Conservation (phyloP, 2,329 filamentous ascomycete species). For the Fusarium anguioides region DNA sequence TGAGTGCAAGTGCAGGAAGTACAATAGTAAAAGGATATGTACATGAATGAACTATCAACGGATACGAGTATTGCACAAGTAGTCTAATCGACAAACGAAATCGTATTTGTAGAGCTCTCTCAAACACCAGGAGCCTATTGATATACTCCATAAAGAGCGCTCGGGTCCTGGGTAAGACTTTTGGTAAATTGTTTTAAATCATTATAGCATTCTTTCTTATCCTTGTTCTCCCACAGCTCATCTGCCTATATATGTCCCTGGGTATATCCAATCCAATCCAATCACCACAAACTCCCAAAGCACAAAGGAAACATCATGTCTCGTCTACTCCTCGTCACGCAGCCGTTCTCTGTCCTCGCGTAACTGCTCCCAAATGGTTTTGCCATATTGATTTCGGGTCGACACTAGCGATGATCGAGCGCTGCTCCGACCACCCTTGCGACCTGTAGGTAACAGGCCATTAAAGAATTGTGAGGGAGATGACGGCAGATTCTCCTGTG, state of each 20-base stretch:
- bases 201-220: no score
- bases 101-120: background rate
- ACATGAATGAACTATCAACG: background rate
- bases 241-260: background rate
- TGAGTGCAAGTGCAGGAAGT: background rate
- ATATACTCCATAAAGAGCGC: no score
- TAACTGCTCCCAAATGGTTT: conserved; percentile 2
- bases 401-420: background rate
- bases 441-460: background rate
- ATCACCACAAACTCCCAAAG: background rate
- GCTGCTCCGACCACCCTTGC: background rate
- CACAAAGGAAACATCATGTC: background rate
- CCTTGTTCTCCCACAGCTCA: no score
- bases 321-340: background rate
- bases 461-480: background rate
- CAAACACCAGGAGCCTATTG: no score
- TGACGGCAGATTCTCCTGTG: background rate
- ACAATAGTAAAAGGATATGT: no score
- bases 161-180: no score
- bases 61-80: background rate
- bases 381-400: background rate
- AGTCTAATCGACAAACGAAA: conserved; percentile 7
- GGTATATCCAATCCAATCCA: conserved; percentile 19
- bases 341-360: background rate
- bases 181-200: no score